A percentile compares a stretch with the other conserved stretches of the same genome.
These are phyloP conservation scores for Olyra latifolia DNA, from an alignment of 176 grass and related monocot genomes.

Conservation along the genomic window DNA sequence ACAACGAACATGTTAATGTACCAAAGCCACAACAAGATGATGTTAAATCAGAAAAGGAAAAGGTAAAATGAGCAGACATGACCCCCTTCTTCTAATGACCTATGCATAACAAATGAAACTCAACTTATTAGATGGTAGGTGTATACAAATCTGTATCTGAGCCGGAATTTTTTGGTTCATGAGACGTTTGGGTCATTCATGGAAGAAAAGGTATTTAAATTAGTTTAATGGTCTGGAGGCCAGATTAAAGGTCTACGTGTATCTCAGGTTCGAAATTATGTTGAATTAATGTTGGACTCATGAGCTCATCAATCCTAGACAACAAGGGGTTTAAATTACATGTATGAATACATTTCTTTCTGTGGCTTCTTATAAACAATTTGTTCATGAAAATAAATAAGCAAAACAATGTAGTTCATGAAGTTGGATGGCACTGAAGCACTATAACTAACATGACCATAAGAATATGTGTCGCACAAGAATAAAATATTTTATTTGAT, in stretches of 20 bases:
- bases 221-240: not conserved
- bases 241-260: not conserved
- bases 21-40: not conserved
- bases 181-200: not conserved
- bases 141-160: conserved; percentile 4
- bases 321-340: not conserved
- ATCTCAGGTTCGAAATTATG: not conserved
- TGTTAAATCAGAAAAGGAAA: not conserved
- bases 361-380: conserved; percentile 2
- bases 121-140: not conserved
- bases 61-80: not conserved
- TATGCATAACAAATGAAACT: not conserved
- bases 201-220: not conserved
- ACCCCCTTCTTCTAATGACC: not conserved
- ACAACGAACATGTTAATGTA: not conserved
- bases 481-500: not conserved
- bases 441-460: not conserved
- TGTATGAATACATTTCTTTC: not conserved
- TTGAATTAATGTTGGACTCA: not conserved
- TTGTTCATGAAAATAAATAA: not conserved
- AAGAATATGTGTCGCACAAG: not conserved
- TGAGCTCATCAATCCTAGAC: not conserved
- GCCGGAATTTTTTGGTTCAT: not conserved
- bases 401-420: not conserved
- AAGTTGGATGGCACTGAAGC: not conserved